Percentiles rank a stretch among this genome's conserved stretches.
Evolutionary conservation across 164 flowering plant species (phyloP).

Genomic region (Nymphaea thermarum): DNA sequence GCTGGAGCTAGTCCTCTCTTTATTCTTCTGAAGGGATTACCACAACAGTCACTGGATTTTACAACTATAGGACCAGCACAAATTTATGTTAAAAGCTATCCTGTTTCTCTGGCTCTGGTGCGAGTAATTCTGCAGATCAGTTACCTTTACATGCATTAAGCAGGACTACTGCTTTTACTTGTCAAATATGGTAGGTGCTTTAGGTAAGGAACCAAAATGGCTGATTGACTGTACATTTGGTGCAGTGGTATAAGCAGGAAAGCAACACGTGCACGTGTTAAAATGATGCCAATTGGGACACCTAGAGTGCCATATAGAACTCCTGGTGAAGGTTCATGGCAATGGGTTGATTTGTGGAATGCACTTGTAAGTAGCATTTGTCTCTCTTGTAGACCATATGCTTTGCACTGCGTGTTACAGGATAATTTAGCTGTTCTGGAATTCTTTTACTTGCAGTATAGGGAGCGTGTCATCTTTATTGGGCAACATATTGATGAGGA

Average conservation of each 20-base stretch:
- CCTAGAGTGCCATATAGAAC: conserved; percentile 68
- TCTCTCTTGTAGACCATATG: not conserved
- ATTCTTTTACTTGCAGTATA: conserved; percentile 43
- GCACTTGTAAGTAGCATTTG: conserved; percentile 63
- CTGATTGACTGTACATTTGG: not conserved
- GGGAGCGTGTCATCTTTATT: conserved; percentile 76
- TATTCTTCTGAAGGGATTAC: too few relatives aligned
- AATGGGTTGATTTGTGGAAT: conserved; percentile 89
- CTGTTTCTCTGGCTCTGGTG: not conserved
- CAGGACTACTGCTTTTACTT: not conserved
- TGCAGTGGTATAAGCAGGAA: conserved; percentile 32
- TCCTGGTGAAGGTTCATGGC: conserved; percentile 78
- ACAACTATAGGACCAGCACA: too few relatives aligned
- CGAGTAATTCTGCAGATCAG: not conserved
- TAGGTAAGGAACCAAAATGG: too few relatives aligned
- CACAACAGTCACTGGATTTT: too few relatives aligned
- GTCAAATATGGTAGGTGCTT: not conserved
- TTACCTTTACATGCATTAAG: not conserved
- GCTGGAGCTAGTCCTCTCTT: too few relatives aligned
- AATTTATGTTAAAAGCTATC: too few relatives aligned
- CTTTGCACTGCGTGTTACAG: not conserved
- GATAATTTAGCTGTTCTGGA: not conserved
- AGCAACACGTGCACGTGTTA: conserved; percentile 33
- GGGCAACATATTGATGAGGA: conserved; percentile 74
- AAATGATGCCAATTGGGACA: conserved; percentile 89